phyloP scores from a whole-genome alignment of 768 basidiomycete species.

The Serendipita sp. region DNA sequence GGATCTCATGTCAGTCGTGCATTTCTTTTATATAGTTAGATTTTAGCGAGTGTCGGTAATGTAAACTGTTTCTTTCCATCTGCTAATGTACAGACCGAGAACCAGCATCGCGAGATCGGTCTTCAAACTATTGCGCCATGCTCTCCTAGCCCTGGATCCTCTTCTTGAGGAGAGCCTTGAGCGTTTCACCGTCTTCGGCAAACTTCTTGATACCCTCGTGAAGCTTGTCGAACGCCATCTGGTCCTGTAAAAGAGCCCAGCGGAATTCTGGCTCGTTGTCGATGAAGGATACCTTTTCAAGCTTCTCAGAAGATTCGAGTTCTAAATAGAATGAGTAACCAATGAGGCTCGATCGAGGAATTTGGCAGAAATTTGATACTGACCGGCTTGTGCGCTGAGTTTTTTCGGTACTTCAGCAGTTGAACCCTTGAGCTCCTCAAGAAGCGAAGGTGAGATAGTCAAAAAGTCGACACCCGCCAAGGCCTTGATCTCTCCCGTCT shows the following conservation, averaged over 20 bases:
- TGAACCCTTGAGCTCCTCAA: slow-evolving; percentile 84
- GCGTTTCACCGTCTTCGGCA: slow-evolving; percentile 80
- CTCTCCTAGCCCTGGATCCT: slow-evolving; percentile 21
- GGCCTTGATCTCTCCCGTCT: slow-evolving; percentile 84
- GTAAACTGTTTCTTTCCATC: background rate
- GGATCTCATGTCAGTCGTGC: background rate
- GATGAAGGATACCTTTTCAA: slow-evolving; percentile 68
- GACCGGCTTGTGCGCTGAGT: slow-evolving; percentile 49
- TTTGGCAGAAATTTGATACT: slow-evolving; percentile 18
- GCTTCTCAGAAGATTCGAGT: slow-evolving; percentile 23
- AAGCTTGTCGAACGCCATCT: slow-evolving; percentile 98
- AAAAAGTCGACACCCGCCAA: slow-evolving; percentile 96
- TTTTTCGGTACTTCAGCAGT: slow-evolving; percentile 64
- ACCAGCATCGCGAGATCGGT: too few relatives aligned
- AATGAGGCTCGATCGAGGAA: background rate
- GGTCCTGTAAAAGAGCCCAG: slow-evolving; percentile 79
- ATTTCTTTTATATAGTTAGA: background rate
- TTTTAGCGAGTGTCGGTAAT: background rate
- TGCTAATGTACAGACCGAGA: background rate
- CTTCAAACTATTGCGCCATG: background rate
- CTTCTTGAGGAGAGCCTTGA: slow-evolving; percentile 65
- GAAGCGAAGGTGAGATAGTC: slow-evolving; percentile 79
- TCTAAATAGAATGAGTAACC: background rate
- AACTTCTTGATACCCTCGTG: slow-evolving; percentile 99
- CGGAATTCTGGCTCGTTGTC: slow-evolving; percentile 95